These are phyloP conservation scores for Tolypocladium guangdongense DNA, from an alignment of 2,329 filamentous ascomycete genomes.

Conservation along the genomic window DNA sequence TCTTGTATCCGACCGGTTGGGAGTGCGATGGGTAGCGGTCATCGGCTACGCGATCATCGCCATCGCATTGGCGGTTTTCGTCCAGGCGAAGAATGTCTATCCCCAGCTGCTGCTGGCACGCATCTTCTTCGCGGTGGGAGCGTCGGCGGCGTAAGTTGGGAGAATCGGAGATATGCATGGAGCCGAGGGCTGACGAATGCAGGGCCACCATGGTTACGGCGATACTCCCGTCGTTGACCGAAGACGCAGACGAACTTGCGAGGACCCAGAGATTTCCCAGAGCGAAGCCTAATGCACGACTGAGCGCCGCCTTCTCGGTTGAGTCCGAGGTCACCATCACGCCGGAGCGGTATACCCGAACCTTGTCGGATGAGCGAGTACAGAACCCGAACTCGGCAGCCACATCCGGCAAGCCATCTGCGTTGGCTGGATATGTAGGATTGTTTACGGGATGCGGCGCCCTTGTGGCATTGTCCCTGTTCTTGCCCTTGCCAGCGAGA, in stretches of 20 bases:
- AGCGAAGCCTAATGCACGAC: constrained; percentile 31
- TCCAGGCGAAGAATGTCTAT: constrained; percentile 79
- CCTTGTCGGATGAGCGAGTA: constrained; percentile 18
- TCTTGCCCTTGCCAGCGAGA: constrained; percentile 75
- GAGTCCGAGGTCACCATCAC: constrained; percentile 69
- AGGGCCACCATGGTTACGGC: constrained; percentile 94
- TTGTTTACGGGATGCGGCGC: constrained; percentile 89
- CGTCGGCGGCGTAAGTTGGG: constrained; percentile 64
- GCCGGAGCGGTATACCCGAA: constrained; percentile 43
- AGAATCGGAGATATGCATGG: not conserved
- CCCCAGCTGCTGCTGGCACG: constrained; percentile 78
- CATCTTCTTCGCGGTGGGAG: constrained; percentile 80
- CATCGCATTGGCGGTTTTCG: constrained; percentile 64
- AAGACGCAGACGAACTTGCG: constrained; percentile 27
- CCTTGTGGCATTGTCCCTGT: constrained; percentile 68
- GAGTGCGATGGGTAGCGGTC: constrained; percentile 62
- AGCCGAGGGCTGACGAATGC: constrained; percentile 6
- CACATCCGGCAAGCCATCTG: constrained; percentile 36
- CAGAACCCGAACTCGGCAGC: constrained; percentile 8
- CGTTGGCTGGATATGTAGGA: constrained; percentile 79
- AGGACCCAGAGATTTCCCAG: constrained; percentile 7
- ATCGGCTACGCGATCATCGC: constrained; percentile 76
- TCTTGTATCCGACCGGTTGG: constrained; percentile 63
- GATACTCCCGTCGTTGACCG: constrained; percentile 64
- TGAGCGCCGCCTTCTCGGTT: constrained; percentile 55